These are phyloP conservation scores for Phialophora chinensis DNA, from an alignment of 2,329 filamentous ascomycete species.

Conservation along the genomic window DNA sequence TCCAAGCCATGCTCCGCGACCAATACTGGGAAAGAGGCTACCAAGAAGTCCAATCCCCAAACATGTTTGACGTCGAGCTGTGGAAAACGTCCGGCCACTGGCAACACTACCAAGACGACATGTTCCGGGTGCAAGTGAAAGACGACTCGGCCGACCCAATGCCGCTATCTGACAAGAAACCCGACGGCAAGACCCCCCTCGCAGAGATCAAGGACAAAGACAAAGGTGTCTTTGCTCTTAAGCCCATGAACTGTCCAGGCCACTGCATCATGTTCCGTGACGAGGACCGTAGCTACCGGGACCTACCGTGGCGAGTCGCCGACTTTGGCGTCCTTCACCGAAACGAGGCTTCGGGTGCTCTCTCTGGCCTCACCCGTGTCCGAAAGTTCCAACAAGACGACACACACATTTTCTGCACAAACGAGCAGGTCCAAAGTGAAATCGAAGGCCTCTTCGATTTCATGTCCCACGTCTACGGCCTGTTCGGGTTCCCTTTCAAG, in stretches of 20 bases:
- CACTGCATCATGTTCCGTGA: conserved; percentile 85
- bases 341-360: conserved; percentile 91
- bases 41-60: conserved; percentile 92
- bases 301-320: conserved; percentile 88
- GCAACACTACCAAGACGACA: conserved; percentile 92
- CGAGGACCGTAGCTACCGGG: conserved; percentile 82
- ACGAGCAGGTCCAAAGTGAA: conserved; percentile 76
- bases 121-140: conserved; percentile 76
- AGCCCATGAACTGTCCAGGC: conserved; percentile 98
- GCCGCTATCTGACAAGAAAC: conserved; percentile 37
- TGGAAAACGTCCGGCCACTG: conserved; percentile 97
- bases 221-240: conserved; percentile 83
- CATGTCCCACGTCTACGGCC: conserved; percentile 76
- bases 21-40: conserved; percentile 95
- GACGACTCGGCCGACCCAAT: conserved; percentile 38
- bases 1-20: conserved; percentile 78
- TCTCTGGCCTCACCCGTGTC: conserved; percentile 89
- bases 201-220: conserved; percentile 58
- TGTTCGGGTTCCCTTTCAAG: conserved; percentile 89
- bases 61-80: conserved; percentile 90
- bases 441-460: conserved; percentile 89
- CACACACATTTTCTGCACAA: conserved; percentile 91
- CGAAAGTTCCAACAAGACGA: conserved; percentile 96
- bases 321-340: conserved; percentile 96
- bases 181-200: conserved; percentile 31